Evolutionary conservation across 257 asterid genomes (phyloP), one percentile per base, ranked within the genome.

Genomic region (Fraxinus cuspidata): DNA sequence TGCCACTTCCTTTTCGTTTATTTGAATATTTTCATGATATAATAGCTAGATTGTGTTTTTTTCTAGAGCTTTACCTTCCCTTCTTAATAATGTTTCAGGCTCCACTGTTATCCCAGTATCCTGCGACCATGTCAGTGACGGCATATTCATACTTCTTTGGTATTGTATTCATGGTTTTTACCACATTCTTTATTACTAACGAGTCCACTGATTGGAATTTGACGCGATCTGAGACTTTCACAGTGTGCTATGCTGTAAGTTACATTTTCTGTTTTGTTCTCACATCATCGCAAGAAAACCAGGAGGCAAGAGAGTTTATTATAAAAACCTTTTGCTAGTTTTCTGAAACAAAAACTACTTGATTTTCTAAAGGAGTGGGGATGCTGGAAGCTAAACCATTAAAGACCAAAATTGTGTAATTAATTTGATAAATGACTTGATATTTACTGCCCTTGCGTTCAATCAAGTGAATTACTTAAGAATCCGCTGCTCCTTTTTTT

Each of bases 231-330:
- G 98, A 93, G 89, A 81, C 82, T 85, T 76, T 88, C 3, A 96
- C 99, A 70, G 98, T 96, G 15, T 86, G 83, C 84, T 96, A 93
- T 82, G 97, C 98, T 82, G 99, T 96, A 89, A 92, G 97, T 80
- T 77, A 15, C 42, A 19, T 2, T 53, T 75, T 35, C 27, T 71
- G n/a, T 5, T 53, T 44, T 31, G 4, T 64, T 66, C 64, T 72
- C 35, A 67, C 44, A 0, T 28, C 65, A 49, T 4, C 66, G 27
- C 34, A 2, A 37, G 71, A 69, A 74, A 66, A 70, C 66, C 37
- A 2, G 2, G 21, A 10, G 70, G 44, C 37, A 2, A 4, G 21
- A 10, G 70, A 58, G 51, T 78, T 76, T 38, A 3, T 78, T 44
- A 53, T 38, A 35, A 60, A 76, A 28, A 35, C 74, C 63, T 40